phyloP scores from a whole-genome alignment of 1,284 basidiomycete genomes.

The Inonotus hispidus region DNA sequence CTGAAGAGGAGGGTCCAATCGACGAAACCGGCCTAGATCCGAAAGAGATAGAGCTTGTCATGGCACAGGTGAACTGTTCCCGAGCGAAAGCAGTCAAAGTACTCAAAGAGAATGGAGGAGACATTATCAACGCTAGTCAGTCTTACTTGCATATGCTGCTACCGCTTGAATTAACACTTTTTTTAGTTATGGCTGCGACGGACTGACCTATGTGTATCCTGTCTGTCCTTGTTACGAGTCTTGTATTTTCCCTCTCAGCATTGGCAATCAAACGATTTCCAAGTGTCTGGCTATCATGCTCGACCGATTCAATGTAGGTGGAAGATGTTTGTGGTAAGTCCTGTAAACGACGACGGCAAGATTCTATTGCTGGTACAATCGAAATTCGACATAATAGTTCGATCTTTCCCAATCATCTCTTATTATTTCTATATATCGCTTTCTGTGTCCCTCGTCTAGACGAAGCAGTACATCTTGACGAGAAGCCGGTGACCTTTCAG shows the following conservation, averaged over 20 bases:
- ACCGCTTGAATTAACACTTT: conserved; percentile 15
- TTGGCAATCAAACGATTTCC: conserved; percentile 4
- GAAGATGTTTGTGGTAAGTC: background rate
- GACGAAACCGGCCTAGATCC: conserved; percentile 84
- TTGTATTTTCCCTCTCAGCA: conserved; percentile 16
- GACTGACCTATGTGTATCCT: conserved; percentile 21
- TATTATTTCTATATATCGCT: conserved; percentile 54
- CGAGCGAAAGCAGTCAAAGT: conserved; percentile 85
- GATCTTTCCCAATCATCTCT: conserved; percentile 84
- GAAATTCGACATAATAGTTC: conserved; percentile 74
- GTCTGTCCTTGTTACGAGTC: conserved; percentile 25
- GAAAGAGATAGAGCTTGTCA: conserved; percentile 94
- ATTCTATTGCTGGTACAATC: conserved; percentile 45
- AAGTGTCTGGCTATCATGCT: background rate
- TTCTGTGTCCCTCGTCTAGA: conserved; percentile 11
- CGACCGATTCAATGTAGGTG: background rate
- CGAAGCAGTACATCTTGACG: background rate
- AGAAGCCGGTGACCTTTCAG: conserved; percentile 35
- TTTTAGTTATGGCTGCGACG: conserved; percentile 65
- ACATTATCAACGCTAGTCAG: conserved; percentile 93
- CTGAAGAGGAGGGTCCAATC: conserved; percentile 71
- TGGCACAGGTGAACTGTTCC: conserved; percentile 79
- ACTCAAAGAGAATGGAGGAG: conserved; percentile 84
- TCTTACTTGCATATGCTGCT: conserved; percentile 25
- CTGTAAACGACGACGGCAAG: background rate